Evolutionary conservation across 371 early-diverging fungal genomes (phyloP).

Genomic region (Mucor irregularis): DNA sequence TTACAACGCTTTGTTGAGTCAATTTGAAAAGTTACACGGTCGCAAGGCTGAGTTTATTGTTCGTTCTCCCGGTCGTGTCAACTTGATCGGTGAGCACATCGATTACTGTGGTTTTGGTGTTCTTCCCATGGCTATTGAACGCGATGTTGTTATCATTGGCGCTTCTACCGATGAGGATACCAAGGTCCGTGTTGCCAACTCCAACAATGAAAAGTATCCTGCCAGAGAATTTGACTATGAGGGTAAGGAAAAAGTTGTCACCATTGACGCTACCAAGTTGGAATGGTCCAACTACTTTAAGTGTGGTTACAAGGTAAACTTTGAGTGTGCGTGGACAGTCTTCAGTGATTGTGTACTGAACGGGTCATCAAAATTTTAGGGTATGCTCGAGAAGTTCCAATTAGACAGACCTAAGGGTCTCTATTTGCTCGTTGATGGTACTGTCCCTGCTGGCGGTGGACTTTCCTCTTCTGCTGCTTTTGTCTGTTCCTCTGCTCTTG

Average conservation of each 20-base stretch:
- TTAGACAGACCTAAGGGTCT: constrained; percentile 67
- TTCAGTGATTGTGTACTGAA: too few species aligned
- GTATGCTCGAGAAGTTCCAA: constrained; percentile 63
- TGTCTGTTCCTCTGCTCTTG: constrained; percentile 77
- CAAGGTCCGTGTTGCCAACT: constrained; percentile 66
- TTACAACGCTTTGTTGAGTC: constrained; percentile 52
- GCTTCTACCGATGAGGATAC: constrained; percentile 49
- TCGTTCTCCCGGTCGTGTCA: constrained; percentile 92
- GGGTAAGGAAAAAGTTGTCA: constrained; percentile 55
- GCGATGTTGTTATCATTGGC: constrained; percentile 82
- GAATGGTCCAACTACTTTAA: constrained; percentile 91
- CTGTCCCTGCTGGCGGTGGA: constrained; percentile 85
- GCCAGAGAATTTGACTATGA: constrained; percentile 62
- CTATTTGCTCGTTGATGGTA: constrained; percentile 72
- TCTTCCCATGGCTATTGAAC: constrained; percentile 94
- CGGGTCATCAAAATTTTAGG: constrained; percentile 34
- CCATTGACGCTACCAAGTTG: constrained; percentile 65
- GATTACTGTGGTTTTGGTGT: constrained; percentile 95
- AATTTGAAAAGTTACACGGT: constrained; percentile 67
- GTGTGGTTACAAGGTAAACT: constrained; percentile 77
- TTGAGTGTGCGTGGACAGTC: too few species aligned
- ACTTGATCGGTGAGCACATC: constrained; percentile 95
- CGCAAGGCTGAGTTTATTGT: constrained; percentile 77
- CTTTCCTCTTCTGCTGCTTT: constrained; percentile 87
- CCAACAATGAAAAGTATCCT: constrained; percentile 60